A percentile compares a stretch with the other conserved stretches of the same genome.
Evolutionary conservation across 2,329 filamentous ascomycete genomes (phyloP).

Genomic region (Aspergillus phoenicis): DNA sequence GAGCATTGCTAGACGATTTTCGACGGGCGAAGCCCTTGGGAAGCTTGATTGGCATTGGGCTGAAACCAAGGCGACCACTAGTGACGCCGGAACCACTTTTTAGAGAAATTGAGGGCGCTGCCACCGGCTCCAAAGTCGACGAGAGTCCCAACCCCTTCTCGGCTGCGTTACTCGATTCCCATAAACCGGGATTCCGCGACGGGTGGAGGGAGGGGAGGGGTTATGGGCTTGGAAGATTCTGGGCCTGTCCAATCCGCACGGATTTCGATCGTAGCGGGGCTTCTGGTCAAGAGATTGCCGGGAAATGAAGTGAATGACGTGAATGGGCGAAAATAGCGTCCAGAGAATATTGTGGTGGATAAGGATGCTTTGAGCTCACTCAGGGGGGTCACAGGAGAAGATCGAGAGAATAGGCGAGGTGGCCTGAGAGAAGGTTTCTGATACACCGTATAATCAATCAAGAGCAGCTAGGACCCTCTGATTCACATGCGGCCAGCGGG

Average conservation of each 20-base stretch:
- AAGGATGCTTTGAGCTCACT: slow-evolving; percentile 14
- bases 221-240: slow-evolving; percentile 17
- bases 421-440: slow-evolving; percentile 19
- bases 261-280: slow-evolving; percentile 22
- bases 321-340: slow-evolving; percentile 8
- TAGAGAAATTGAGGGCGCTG: slow-evolving; percentile 16
- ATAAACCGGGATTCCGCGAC: slow-evolving; percentile 19
- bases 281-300: slow-evolving; percentile 14
- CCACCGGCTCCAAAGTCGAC: slow-evolving; percentile 14
- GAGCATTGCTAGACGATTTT: slow-evolving; percentile 58
- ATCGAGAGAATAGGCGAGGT: slow-evolving; percentile 18
- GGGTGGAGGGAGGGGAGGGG: slow-evolving; percentile 2
- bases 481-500: slow-evolving; percentile 21
- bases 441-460: slow-evolving; percentile 16
- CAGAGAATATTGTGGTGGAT: slow-evolving; percentile 2
- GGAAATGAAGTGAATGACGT: slow-evolving; percentile 17
- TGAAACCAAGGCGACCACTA: slow-evolving; percentile 15
- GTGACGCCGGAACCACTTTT: slow-evolving; percentile 19
- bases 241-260: slow-evolving; percentile 19
- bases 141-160: slow-evolving; percentile 12
- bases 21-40: slow-evolving; percentile 57
- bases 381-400: slow-evolving; percentile 18
- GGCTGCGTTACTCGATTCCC: slow-evolving; percentile 19
- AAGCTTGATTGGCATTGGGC: slow-evolving; percentile 57
- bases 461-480: slow-evolving; percentile 17